Evolutionary conservation across 345 rosid species (phyloP).

Genomic region (Pugionium dolabratum): DNA sequence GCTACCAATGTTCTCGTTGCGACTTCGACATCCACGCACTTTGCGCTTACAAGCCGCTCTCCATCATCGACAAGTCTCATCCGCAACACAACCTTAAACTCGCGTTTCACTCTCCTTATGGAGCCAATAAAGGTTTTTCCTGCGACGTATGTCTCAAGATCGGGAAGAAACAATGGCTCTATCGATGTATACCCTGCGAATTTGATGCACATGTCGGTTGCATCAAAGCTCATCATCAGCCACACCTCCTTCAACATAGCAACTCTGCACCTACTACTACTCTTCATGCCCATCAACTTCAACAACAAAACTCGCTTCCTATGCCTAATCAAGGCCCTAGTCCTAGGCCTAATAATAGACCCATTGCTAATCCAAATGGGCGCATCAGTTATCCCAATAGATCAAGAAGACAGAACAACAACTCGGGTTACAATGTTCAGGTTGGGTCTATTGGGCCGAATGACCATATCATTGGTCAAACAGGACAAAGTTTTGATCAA

Average conservation of each 20-base stretch:
- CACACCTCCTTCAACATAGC: constrained; percentile 35
- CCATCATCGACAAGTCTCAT: constrained; percentile 43
- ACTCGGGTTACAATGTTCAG: constrained; percentile 4
- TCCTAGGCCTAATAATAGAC: background rate
- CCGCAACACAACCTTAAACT: constrained; percentile 50
- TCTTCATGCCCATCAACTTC: background rate
- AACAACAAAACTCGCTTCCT: constrained; percentile 20
- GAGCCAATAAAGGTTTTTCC: constrained; percentile 50
- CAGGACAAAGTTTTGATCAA: constrained; percentile 22
- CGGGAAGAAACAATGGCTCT: constrained; percentile 63
- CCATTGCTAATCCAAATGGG: background rate
- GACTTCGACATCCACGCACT: constrained; percentile 51
- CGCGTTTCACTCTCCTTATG: constrained; percentile 53
- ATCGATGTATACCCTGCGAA: constrained; percentile 52
- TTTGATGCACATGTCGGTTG: constrained; percentile 67
- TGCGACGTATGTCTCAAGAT: constrained; percentile 53
- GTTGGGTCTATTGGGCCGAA: background rate
- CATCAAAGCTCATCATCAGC: constrained; percentile 13
- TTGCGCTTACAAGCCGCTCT: constrained; percentile 56
- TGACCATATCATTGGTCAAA: background rate
- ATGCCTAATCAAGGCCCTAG: background rate
- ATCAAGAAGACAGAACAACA: constrained; percentile 27
- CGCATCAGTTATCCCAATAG: background rate
- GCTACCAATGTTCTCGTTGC: constrained; percentile 57
- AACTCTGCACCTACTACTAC: constrained; percentile 14